Evolutionary conservation across 192 early-diverging fungal genomes (phyloP), one percentile per base, ranked within the genome.

Genomic region (Podochytrium sp.): DNA sequence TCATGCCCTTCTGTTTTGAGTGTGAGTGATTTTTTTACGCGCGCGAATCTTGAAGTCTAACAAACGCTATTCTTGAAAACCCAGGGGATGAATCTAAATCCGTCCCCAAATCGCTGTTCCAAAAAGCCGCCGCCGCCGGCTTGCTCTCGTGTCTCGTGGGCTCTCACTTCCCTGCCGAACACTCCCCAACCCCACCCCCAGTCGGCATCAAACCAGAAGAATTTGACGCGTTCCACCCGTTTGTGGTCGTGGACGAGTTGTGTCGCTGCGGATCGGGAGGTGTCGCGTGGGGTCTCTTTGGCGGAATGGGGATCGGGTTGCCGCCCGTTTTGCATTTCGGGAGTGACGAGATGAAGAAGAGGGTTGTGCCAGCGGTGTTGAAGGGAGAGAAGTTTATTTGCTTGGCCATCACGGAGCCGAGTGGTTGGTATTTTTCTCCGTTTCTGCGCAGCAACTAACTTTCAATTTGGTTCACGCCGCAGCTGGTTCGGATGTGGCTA

Each of bases 231-330:
- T 74, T 74, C 49, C 72, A 74, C 40, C 25, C 57, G 25, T 86
- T 92, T 59, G 90, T 95, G 70, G 81, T 93, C 50, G 80, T 83
- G 75, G 93, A 95, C 76, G 93, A 95, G 77, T 80, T 95, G 18
- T 85, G 89, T 23, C 92, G 93, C 42, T 90, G 87, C 60, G 93
- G 90, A 33, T 91, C 91, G 3, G 93, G 92, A 39, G 93, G 93
- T 79, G 85, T 91, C 32, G 76, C 91, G 59, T 93, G 92, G 94
- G 92, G 91, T 76, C 69, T 94, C 4, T 74, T 83, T 63, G 92
- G 92, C 55, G 92, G 92, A 58, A 63, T 76, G 49, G 65, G 66
- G 38, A 94, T 94, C 62, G 93, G 93, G 51, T 78, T 95, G 51
- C 92, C 92, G 2, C 91, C 92, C 1, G 81, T 95, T 37, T 51